Evolutionary conservation across 2,329 filamentous ascomycete genomes (phyloP), one percentile per base, ranked within the genome.

Genomic region (Chaetothyriales sp.): DNA sequence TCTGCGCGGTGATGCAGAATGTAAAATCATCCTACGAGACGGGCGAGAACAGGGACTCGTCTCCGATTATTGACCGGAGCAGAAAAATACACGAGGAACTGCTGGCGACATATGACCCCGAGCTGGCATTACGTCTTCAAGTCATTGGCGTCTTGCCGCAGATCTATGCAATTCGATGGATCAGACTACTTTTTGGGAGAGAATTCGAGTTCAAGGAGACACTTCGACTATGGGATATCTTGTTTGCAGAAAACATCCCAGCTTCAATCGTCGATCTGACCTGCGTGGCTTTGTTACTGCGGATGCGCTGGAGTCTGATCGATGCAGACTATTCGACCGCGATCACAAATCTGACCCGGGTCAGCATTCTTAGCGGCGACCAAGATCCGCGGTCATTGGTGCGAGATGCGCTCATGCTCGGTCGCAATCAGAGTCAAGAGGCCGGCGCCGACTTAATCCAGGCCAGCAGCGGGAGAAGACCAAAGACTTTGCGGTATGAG

Each of bases 101-200:
- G 49, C 72, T 98, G 45, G 80, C 80, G 53, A 83, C 81, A 57
- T 75, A 88, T 28, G 92, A 97, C 64, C 83, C 86, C n/a, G 84
- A 89, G 62, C 76, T 97, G 25, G 84, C 87, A 13, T 74, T 75
- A 20, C 89, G 97, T 66, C 75, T 98, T 18, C 82, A 82, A 53
- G 78, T 80, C 54, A 82, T 95, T 46, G 90, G 95, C 54, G 82
- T 98, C 55, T 71, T 95, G n/a, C 92, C 92, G 1, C 92, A 98
- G 62, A 90, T 98, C 48, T 98, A 97, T 64, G 72, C 97, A 20
- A 94, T 97, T 57, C 88, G 92, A 52, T 98, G 92, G 92, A 85
- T 97, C 53, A 81, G 92, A 25, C 78, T 98, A 1, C 71, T 98
- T 0, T 97, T 97, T 63, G 89, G 90, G 47, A 80, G 92, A 58